phyloP scores from a whole-genome alignment of 2,329 filamentous ascomycete genomes.

The Ophiostoma sp. region DNA sequence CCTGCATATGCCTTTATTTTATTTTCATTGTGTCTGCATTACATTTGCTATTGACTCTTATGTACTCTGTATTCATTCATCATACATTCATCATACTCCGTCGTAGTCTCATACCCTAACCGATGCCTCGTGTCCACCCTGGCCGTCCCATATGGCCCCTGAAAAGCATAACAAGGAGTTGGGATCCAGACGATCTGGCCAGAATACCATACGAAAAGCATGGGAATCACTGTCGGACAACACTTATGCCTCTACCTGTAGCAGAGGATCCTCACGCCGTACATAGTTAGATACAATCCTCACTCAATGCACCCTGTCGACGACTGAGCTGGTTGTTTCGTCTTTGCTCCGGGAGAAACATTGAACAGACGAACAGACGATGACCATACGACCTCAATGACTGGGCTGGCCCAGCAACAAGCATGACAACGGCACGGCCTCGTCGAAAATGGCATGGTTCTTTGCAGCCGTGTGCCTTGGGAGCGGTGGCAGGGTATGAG shows the following conservation, averaged over 20 bases:
- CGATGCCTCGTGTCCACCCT: background rate
- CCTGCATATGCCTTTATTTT: background rate
- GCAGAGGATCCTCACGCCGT: background rate
- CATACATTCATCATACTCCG: background rate
- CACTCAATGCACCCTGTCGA: background rate
- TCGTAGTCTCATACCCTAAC: background rate
- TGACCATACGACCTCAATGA: background rate
- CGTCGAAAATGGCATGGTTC: background rate
- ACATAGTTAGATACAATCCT: background rate
- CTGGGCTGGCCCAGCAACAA: constrained; percentile 3
- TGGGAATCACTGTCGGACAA: background rate
- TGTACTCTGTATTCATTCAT: too few species aligned
- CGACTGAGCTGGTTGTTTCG: background rate
- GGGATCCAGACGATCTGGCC: background rate
- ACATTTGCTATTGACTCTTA: background rate
- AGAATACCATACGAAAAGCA: background rate
- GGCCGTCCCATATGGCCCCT: background rate
- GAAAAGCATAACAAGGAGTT: background rate
- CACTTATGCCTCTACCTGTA: background rate
- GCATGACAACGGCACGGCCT: constrained; percentile 2
- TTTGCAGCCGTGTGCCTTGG: background rate
- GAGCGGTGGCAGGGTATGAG: background rate
- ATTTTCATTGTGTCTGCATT: background rate
- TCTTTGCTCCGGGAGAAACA: constrained; percentile 6
- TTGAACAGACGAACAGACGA: constrained; percentile 3